Conservation (phyloP, 2,329 filamentous ascomycete species). For the Sporothrix mexicana region DNA sequence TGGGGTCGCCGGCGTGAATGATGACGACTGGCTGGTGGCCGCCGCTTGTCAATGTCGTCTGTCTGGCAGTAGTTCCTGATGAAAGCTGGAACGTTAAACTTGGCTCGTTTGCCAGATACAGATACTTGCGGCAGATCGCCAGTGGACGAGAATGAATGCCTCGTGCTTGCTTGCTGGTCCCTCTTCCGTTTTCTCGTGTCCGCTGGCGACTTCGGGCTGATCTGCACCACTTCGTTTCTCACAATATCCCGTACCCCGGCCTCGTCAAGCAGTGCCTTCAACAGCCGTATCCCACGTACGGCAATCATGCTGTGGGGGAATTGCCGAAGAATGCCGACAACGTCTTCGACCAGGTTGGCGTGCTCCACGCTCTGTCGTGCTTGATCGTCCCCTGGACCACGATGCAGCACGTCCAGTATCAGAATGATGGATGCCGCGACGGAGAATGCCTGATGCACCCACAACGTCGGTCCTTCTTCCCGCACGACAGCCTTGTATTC, state of each 20-base stretch:
- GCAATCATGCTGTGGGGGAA: conserved; percentile 49
- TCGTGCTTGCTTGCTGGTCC: neutral
- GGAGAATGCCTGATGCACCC: conserved; percentile 43
- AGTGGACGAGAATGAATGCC: neutral
- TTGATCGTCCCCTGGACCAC: conserved; percentile 38
- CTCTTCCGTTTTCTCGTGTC: conserved; percentile 8
- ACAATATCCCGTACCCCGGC: neutral
- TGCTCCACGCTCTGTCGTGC: conserved; percentile 43
- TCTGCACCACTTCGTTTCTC: no score
- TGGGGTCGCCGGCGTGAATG: neutral
- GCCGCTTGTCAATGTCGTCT: neutral
- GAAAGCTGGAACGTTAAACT: conserved; percentile 42
- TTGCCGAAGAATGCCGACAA: conserved; percentile 43
- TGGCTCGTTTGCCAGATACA: neutral
- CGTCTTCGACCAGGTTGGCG: conserved; percentile 44
- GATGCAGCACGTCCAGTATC: conserved; percentile 43
- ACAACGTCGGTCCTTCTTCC: conserved; percentile 40
- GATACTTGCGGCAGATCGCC: neutral
- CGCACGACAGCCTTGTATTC: conserved; percentile 39
- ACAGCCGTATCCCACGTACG: conserved; percentile 46
- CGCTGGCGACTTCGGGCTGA: neutral
- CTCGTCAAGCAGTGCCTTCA: conserved; percentile 44
- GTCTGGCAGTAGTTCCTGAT: conserved; percentile 42
- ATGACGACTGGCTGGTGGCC: neutral
- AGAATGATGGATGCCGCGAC: conserved; percentile 43